Evolutionary conservation across 495 filamentous ascomycete species (phyloP), one percentile per base, ranked within the genome.

Genomic region (Pseudevernia furfuracea): DNA sequence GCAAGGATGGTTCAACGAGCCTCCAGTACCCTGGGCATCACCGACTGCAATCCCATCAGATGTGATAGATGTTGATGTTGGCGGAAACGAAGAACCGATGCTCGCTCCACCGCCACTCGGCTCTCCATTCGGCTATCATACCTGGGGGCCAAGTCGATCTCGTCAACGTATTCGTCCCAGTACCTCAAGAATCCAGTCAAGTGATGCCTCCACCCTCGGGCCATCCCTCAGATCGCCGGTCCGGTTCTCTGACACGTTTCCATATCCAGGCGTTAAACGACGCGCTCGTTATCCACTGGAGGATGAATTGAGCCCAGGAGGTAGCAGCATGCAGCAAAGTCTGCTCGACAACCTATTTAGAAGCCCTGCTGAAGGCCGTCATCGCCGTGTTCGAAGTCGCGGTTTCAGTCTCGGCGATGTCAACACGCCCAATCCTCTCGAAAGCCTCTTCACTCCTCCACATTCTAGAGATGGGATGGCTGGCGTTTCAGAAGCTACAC

Each of bases 71-170:
- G 68, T 80, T 39, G 78, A 73, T 11, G 63, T 73, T 25, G 68
- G 62, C 62, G 60, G 66, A n/a, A 52, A 63, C 23, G 70, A 70
- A 39, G 64, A 71, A 48, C 67, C 68, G 14, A 64, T 61, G 10
- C 68, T 70, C 38, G 69, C 28, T 34, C 28, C 72, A 21, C 78
- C 78, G 39, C 78, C 77, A 43, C 76, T 81, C 39, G 81, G 79
- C 56, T 87, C 84, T 25, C 86, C 84, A 21, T 86, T 84, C 65
- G 75, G 77, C 23, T 81, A 80, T 69, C 78, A 76, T 52, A 85
- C 83, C 0, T 85, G 83, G 80, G 81, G 81, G 30, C 82, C 82
- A 11, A 79, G 77, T 64, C 73, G 72, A 39, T 78, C 77, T 11
- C 71, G 69, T 36, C 75, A 73, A 39, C 66, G 72, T 60, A 49